phyloP scores from a whole-genome alignment of 2,329 filamentous ascomycete species.

The Paraphaeosphaeria sporulosa region DNA sequence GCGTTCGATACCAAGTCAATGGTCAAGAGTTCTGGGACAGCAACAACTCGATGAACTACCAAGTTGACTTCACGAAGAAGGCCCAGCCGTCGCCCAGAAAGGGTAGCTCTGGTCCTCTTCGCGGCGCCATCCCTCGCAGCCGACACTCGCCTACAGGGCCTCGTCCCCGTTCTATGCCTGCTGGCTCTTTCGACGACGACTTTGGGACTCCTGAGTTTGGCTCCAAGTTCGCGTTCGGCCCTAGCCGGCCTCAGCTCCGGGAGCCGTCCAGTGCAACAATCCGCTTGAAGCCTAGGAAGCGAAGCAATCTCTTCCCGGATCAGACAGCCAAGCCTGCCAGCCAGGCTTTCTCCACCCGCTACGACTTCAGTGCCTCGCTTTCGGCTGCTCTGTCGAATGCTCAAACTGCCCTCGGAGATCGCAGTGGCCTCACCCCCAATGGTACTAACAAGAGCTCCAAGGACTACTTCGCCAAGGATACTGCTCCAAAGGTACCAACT shows the following conservation, averaged over 20 bases:
- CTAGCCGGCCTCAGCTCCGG: slow-evolving; percentile 56
- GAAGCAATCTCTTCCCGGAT: slow-evolving; percentile 67
- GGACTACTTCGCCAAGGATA: slow-evolving; percentile 50
- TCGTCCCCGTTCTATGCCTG: slow-evolving; percentile 59
- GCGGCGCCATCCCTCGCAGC: slow-evolving; percentile 57
- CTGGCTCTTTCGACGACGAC: slow-evolving; percentile 68
- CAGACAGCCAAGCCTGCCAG: slow-evolving; percentile 60
- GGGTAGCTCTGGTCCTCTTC: slow-evolving; percentile 58
- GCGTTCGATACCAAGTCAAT: slow-evolving; percentile 84
- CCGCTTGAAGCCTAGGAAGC: slow-evolving; percentile 74
- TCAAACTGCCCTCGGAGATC: slow-evolving; percentile 68
- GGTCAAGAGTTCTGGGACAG: slow-evolving; percentile 96
- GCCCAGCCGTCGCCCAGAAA: slow-evolving; percentile 63
- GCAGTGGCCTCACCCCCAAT: slow-evolving; percentile 56
- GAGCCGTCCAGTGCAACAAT: slow-evolving; percentile 68
- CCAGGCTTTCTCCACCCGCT: slow-evolving; percentile 87
- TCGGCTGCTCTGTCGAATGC: slow-evolving; percentile 80
- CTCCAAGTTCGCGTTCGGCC: slow-evolving; percentile 55
- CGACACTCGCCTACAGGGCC: slow-evolving; percentile 55
- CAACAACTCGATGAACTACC: slow-evolving; percentile 86
- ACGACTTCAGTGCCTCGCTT: slow-evolving; percentile 94
- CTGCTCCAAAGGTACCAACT: slow-evolving; percentile 37
- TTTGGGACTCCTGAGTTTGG: slow-evolving; percentile 67
- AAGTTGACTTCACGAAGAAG: slow-evolving; percentile 91
- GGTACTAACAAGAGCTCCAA: slow-evolving; percentile 26